Percentiles rank a stretch among this genome's conserved stretches.
Conservation (phyloP, 176 grass and related monocot species). For the Ampelocalamus luodianensis region DNA sequence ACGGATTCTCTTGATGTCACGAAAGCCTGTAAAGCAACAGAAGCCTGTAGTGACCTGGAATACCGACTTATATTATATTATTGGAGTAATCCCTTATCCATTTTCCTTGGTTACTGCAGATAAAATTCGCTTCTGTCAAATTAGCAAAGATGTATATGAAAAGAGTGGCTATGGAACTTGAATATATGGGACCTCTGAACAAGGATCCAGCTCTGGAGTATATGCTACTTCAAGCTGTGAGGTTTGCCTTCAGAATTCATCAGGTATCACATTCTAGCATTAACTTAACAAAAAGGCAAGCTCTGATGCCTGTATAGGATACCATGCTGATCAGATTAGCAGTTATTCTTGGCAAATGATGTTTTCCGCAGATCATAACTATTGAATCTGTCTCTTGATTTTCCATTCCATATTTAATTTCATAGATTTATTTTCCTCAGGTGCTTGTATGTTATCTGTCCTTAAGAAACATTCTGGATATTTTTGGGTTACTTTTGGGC, state of each 20-base stretch:
- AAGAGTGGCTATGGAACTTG: conserved; percentile 91
- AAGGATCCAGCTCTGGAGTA: conserved; percentile 97
- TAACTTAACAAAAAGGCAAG: not conserved
- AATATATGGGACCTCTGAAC: conserved; percentile 84
- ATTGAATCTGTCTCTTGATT: not conserved
- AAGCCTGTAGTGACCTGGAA: not conserved
- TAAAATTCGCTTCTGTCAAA: conserved; percentile 97
- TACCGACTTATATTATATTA: not conserved
- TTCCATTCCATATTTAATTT: not conserved
- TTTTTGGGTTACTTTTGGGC: not conserved
- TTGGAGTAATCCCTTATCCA: not conserved
- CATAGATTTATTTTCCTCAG: not conserved
- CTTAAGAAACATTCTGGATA: not conserved
- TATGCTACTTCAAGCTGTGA: conserved; percentile 96
- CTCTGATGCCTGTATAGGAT: not conserved
- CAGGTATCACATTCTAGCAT: conserved; percentile 62
- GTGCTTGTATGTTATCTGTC: not conserved
- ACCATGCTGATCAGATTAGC: conserved; percentile 15
- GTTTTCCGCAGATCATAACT: not conserved
- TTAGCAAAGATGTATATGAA: conserved; percentile 97
- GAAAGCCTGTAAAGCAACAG: not conserved
- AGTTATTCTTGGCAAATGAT: not conserved
- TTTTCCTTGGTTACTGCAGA: conserved; percentile 51
- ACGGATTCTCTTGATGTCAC: not conserved
- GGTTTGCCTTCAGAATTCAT: conserved; percentile 99